Base-by-base conservation (phyloP, 495 filamentous ascomycete species). In the Hypoxylon trugodes region DNA sequence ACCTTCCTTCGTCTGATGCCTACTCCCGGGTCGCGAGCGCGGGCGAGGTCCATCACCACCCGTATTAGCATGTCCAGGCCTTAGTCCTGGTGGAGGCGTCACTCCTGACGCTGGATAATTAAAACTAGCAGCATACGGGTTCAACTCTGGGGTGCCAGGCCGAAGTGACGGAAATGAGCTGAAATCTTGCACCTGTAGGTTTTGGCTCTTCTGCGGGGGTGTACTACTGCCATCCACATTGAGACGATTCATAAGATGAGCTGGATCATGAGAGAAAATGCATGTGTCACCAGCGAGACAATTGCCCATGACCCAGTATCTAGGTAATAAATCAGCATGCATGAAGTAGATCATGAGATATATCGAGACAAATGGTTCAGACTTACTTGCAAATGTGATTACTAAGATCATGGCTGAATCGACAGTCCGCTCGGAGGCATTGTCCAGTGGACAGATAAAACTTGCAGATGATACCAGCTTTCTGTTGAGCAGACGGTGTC, bases 381-480 rank as follows among this genome's bases (percentile, higher is more conserved):
- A 89, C 91, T 82, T 82, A 98, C 89, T 98, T 99, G 93, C 96
- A 99, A 55, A 99, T 86, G 61, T 97, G 95, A 65, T 88, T 94
- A 62, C 91, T 96, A 26, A 96, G 79, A 70, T 99, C 96, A 76
- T 99, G 96, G 61, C 93, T 97, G 76, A 97, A 99, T 43, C 93
- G 87, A 67, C 96, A 99, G 70, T 99, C 96, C 45, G 94, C 94
- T 25, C 96, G 86, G 25, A 97, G 86, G 69, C 96, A 99, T 71
- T 91, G 87, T 4, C 96, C 96, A 13, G 88, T 94, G 10, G 93
- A 92, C 13, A 99, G 81, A 78, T 89, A 98, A 72, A 96, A 99
- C 73, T 94, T 96, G 81, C 96, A 99, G 16, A 98, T 91, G 15
- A 97, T 88, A 37, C 90, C 90, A 63, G 88, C 90, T 76, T 86